phyloP scores from a whole-genome alignment of 2,329 filamentous ascomycete genomes.

The Cadophora sp. region DNA sequence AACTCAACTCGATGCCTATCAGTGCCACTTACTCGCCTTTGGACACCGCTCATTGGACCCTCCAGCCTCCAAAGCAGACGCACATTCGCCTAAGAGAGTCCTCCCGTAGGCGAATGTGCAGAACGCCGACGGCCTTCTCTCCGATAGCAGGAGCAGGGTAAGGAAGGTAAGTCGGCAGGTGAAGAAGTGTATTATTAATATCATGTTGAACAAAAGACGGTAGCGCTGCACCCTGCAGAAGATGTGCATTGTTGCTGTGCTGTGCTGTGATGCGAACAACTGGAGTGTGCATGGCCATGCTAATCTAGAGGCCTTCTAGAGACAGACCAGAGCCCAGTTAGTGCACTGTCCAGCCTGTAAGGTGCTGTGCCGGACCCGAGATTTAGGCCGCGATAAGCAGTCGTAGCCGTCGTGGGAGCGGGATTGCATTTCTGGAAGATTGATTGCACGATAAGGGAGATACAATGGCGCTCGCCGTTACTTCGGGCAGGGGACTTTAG shows the following conservation, averaged over 20 bases:
- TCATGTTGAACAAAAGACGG: neutral
- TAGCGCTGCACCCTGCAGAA: constrained; percentile 9
- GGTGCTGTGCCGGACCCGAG: constrained; percentile 6
- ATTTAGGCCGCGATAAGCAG: constrained; percentile 15
- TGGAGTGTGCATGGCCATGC: neutral
- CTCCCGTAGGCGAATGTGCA: neutral
- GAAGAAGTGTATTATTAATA: constrained; percentile 5
- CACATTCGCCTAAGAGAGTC: neutral
- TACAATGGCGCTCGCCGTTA: constrained; percentile 15
- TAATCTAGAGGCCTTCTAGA: neutral
- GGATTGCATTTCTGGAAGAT: neutral
- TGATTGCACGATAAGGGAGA: constrained; percentile 5
- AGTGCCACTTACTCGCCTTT: neutral
- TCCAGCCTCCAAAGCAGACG: neutral
- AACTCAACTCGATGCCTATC: neutral
- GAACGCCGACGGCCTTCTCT: neutral
- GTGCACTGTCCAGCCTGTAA: neutral
- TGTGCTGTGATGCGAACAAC: neutral
- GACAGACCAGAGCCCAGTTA: neutral
- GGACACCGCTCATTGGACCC: neutral
- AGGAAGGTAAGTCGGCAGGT: neutral
- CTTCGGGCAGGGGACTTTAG: constrained; percentile 13
- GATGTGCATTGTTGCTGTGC: neutral
- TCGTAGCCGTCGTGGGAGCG: neutral
- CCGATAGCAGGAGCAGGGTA: neutral